Conservation (phyloP, 805 yeast species). For the Yarrowia sp. region DNA sequence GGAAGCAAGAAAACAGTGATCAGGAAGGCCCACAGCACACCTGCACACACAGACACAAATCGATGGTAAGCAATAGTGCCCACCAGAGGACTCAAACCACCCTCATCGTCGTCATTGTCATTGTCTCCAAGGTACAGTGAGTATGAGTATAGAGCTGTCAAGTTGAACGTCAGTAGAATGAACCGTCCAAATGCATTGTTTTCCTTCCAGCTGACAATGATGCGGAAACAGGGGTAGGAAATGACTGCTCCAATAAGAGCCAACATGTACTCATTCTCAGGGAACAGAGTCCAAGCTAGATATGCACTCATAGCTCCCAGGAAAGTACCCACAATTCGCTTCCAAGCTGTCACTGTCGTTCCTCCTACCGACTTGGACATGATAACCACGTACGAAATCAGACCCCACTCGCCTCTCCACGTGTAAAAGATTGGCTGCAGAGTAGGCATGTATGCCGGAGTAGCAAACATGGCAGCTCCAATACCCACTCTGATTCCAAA, state of each 20-base stretch:
- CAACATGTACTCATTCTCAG: conserved; percentile 62
- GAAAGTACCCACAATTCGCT: conserved; percentile 69
- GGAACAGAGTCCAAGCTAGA: conserved; percentile 62
- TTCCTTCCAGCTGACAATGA: conserved; percentile 71
- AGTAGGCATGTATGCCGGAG: conserved; percentile 68
- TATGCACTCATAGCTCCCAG: conserved; percentile 72
- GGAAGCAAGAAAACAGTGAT: conserved; percentile 74
- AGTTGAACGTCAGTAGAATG: conserved; percentile 74
- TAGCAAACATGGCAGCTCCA: conserved; percentile 71
- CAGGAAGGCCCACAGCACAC: conserved; percentile 77
- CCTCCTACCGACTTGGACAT: conserved; percentile 89
- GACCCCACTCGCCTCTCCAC: conserved; percentile 86
- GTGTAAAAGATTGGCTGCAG: conserved; percentile 62
- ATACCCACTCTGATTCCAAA: conserved; percentile 81
- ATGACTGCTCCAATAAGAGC: conserved; percentile 57
- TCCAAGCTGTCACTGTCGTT: conserved; percentile 68
- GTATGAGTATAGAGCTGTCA: conserved; percentile 78
- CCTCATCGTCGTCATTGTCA: conserved; percentile 63
- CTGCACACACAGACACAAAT: conserved; percentile 72
- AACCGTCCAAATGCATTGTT: conserved; percentile 59
- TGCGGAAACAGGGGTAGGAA: conserved; percentile 55
- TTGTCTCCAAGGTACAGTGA: conserved; percentile 66
- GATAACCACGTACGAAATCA: conserved; percentile 80
- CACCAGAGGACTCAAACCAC: conserved; percentile 71
- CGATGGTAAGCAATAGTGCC: conserved; percentile 80